phyloP scores from a whole-genome alignment of 2,329 filamentous ascomycete genomes.

The Fusarium tjaetaba region DNA sequence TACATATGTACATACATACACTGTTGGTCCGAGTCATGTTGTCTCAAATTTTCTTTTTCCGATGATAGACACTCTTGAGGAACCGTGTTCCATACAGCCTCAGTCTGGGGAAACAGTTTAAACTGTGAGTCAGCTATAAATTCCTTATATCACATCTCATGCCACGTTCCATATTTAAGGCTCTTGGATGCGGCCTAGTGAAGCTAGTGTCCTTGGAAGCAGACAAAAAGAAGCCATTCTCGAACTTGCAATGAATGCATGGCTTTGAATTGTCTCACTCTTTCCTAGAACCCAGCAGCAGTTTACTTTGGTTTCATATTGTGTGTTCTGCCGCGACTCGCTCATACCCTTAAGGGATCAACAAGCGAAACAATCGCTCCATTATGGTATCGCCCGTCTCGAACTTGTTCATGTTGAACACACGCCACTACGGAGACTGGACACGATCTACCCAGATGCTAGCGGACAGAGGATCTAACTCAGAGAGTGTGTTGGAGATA shows the following conservation, averaged over 20 bases:
- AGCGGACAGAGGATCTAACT: conserved; percentile 25
- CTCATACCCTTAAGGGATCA: not conserved
- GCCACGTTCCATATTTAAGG: conserved; percentile 19
- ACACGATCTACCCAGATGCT: conserved; percentile 33
- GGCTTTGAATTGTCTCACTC: conserved; percentile 2
- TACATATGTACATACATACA: not conserved
- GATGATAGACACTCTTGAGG: conserved; percentile 31
- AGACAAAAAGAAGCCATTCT: conserved; percentile 10
- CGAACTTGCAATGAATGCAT: not conserved
- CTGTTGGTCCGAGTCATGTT: conserved; percentile 34
- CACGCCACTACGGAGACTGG: conserved; percentile 26
- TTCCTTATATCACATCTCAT: conserved; percentile 30
- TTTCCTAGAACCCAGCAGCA: not conserved
- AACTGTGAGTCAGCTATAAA: conserved; percentile 18
- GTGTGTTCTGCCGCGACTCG: conserved; percentile 9
- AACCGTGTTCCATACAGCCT: conserved; percentile 24
- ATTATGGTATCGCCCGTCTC: conserved; percentile 24
- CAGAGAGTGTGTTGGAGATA: conserved; percentile 36
- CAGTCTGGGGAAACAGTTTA: conserved; percentile 37
- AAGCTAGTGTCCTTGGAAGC: conserved; percentile 15
- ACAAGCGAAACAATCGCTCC: conserved; percentile 15
- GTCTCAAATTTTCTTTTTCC: conserved; percentile 24
- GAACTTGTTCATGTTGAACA: conserved; percentile 26
- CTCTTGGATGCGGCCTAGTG: conserved; percentile 13
- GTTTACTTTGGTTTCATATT: conserved; percentile 2